Evolutionary conservation across 495 filamentous ascomycete genomes (phyloP).

Genomic region (Oidiodendron maius): DNA sequence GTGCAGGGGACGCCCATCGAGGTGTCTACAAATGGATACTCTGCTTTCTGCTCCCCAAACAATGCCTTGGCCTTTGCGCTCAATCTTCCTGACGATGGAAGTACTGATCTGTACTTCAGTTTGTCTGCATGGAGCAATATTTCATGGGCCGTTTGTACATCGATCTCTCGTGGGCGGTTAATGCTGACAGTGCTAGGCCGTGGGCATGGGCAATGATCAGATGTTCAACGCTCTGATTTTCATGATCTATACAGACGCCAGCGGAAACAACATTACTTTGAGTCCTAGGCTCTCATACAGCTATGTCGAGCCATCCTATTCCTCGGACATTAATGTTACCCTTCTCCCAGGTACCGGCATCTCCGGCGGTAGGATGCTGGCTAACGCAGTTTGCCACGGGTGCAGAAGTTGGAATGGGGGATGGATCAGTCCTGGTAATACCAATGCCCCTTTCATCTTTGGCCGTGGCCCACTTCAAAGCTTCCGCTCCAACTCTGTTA

Average conservation of each 20-base stretch:
- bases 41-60: too few species aligned
- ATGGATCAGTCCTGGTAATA: constrained; percentile 30
- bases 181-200: constrained; percentile 20
- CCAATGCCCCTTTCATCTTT: constrained; percentile 45
- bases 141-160: constrained; percentile 20
- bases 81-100: constrained; percentile 16
- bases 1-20: too few species aligned
- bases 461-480: constrained; percentile 41
- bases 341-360: constrained; percentile 36
- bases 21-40: too few species aligned
- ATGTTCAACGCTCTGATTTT: constrained; percentile 50
- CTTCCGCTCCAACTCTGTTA: constrained; percentile 32
- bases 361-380: constrained; percentile 34
- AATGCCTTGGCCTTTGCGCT: constrained; percentile 18
- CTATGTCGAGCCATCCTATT: constrained; percentile 42
- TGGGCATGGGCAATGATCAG: constrained; percentile 42
- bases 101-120: constrained; percentile 18
- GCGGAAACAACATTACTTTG: constrained; percentile 41
- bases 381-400: constrained; percentile 41
- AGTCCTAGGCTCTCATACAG: constrained; percentile 38
- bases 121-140: constrained; percentile 8
- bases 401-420: constrained; percentile 40
- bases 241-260: constrained; percentile 38
- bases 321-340: constrained; percentile 31
- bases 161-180: background rate